Evolutionary conservation across 441 rosid genomes (phyloP), one percentile per base, ranked within the genome.

Genomic region (Raphanus hybrid): DNA sequence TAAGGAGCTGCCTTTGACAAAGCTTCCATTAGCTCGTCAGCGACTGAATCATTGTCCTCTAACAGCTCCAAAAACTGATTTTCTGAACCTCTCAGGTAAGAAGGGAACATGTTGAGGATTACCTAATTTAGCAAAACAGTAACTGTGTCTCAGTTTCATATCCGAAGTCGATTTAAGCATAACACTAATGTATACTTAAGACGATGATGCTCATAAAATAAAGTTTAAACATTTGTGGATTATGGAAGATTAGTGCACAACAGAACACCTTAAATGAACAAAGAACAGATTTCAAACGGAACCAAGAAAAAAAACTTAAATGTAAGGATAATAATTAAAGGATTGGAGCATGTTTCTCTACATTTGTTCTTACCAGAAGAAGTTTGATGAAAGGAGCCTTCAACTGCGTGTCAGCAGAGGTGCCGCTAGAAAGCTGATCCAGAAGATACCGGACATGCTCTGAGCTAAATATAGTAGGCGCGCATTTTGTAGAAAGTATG

Each of bases 1-100:
- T 85, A 80, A 55, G 91, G 81, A 45, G 91, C 93, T 63, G 94
- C 97, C 86, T 86, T 92, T 76, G 89, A 94, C 64, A 96, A 82
- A 74, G 81, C 82, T 81, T 85, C 89, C 55, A 83, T 83, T 75
- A 96, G 77, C 76, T 81, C 82, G 78, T 86, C 90, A 67, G 82
- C 70, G 71, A 77, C 64, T 45, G 80, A 73, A 74, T 77, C 86
- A 79, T 85, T 81, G 80, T 85, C 85, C 82, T 90, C 82, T 52
- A 96, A 75, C 66, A 90, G 81, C 78, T 74, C 37, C 68, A 32
- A 67, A 66, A 92, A 86, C 86, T 84, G 78, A 75, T 70, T 75
- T 83, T 96, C 99, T 55, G 87, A 85, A 82, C 94, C 97, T 85
- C 90, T 86, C 83, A 96, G 76, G 78, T 93, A 87, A 61, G 82